phyloP scores from a whole-genome alignment of 1,284 basidiomycete species.

The Boletus austroedulis region DNA sequence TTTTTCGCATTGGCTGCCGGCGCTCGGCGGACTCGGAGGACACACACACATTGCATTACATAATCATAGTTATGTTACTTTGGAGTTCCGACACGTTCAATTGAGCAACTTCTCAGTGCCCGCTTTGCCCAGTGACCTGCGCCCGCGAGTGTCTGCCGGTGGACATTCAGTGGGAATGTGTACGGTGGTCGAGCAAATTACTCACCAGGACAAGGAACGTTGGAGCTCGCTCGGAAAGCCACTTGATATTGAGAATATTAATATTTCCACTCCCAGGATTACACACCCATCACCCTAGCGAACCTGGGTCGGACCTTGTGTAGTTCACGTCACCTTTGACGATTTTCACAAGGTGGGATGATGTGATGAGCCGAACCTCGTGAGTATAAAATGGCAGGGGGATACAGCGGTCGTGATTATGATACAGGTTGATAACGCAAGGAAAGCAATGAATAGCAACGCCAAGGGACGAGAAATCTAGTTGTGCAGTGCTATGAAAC shows the following conservation, averaged over 20 bases:
- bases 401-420: constrained; percentile 26
- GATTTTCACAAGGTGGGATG: constrained; percentile 23
- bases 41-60: background rate
- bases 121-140: no score
- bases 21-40: background rate
- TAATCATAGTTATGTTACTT: background rate
- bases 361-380: constrained; percentile 20
- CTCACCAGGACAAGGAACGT: background rate
- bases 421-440: constrained; percentile 23
- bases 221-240: constrained; percentile 4
- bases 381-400: constrained; percentile 17
- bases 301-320: constrained; percentile 3
- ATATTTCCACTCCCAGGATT: constrained; percentile 19
- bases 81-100: no score
- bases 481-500: constrained; percentile 15
- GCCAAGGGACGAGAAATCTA: constrained; percentile 1
- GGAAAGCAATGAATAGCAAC: constrained; percentile 16
- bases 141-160: no score
- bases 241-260: background rate
- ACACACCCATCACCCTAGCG: constrained; percentile 3
- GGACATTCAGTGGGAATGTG: constrained; percentile 9
- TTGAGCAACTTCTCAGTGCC: no score
- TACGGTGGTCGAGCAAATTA: background rate
- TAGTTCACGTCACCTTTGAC: constrained; percentile 13
- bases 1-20: background rate